Percentiles rank a stretch among this genome's conserved stretches.
Evolutionary conservation across 345 rosid species (phyloP).

Genomic region (Dimocarpus longan): DNA sequence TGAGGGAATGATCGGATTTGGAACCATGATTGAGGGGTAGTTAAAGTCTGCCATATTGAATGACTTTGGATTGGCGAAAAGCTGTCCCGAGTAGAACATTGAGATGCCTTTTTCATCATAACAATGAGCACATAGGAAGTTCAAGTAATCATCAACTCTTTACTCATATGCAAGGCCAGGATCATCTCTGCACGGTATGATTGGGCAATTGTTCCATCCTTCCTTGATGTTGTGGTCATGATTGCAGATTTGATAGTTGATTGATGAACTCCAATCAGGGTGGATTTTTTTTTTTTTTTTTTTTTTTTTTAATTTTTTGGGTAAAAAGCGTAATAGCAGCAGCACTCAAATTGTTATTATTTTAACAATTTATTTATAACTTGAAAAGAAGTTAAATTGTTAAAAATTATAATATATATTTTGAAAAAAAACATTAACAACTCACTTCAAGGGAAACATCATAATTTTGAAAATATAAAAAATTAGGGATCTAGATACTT

Average conservation of each 20-base stretch:
- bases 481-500: no score
- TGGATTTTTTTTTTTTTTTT: no score
- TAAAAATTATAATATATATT: no score
- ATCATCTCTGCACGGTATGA: constrained; percentile 37
- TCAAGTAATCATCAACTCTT: constrained; percentile 33
- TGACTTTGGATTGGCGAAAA: constrained; percentile 33
- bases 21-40: constrained; percentile 59
- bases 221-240: constrained; percentile 26
- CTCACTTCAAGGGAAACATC: no score
- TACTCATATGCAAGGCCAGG: constrained; percentile 63
- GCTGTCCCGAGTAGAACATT: constrained; percentile 6
- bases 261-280: constrained; percentile 51
- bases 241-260: constrained; percentile 45
- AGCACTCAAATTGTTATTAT: no score
- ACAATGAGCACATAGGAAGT: constrained; percentile 46
- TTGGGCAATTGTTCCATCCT: constrained; percentile 22
- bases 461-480: no score
- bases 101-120: constrained; percentile 27
- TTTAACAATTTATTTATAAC: no score
- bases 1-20: constrained; percentile 14
- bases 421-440: no score
- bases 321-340: neutral
- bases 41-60: constrained; percentile 36
- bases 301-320: no score
- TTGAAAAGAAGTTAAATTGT: no score